These are phyloP conservation scores for Litsea cubeba DNA, from an alignment of 164 flowering plant species.

Conservation along the genomic window DNA sequence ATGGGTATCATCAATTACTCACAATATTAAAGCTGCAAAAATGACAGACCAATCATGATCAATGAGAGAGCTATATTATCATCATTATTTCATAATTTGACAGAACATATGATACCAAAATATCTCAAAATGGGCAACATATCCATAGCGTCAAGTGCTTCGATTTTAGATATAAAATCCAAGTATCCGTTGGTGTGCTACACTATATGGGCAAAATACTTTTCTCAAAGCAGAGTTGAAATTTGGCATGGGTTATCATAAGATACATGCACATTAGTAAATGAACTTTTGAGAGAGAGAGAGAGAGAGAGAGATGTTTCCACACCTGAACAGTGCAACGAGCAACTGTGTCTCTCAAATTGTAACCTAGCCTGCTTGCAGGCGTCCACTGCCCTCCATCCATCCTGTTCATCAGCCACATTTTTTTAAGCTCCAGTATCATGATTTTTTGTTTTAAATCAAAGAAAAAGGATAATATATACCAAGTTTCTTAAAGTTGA, in stretches of 20 bases:
- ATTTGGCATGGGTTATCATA: no score
- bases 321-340: conserved; percentile 76
- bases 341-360: conserved; percentile 64
- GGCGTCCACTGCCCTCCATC: conserved; percentile 79
- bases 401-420: conserved; percentile 49
- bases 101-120: background rate
- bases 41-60: no score
- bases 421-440: conserved; percentile 3
- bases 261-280: background rate
- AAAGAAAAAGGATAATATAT: conserved; percentile 1
- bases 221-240: no score
- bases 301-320: background rate
- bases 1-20: no score
- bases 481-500: background rate
- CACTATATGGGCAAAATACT: no score
- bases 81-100: no score
- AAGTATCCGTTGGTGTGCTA: background rate
- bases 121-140: background rate
- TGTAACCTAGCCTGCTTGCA: conserved; percentile 63
- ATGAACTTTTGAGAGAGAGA: background rate
- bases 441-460: background rate
- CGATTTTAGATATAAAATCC: background rate
- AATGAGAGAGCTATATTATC: no score
- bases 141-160: background rate
- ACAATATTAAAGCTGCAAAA: no score